A percentile compares a stretch with the other conserved stretches of the same genome.
phyloP scores from a whole-genome alignment of 2,329 filamentous ascomycete genomes.

The Xylaria sp. region DNA sequence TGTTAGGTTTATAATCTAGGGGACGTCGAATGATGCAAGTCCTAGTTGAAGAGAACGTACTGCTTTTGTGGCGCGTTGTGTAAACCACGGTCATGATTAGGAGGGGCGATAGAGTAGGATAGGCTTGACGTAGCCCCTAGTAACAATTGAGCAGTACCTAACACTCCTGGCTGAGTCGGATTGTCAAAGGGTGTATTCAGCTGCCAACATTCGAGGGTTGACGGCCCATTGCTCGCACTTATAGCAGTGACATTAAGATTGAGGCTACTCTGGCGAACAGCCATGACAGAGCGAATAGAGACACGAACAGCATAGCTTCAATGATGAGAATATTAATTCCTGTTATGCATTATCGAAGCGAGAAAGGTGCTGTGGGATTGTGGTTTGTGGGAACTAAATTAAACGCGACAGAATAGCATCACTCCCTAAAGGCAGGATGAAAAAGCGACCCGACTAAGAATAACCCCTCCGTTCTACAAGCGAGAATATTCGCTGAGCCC shows the following conservation, averaged over 20 bases:
- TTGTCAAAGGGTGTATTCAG: slow-evolving; percentile 52
- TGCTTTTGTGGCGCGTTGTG: slow-evolving; percentile 57
- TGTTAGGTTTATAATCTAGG: neutral
- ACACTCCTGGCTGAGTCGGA: slow-evolving; percentile 49
- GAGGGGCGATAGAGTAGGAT: slow-evolving; percentile 52
- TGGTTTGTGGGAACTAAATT: no score
- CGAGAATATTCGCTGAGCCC: no score
- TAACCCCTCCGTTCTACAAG: slow-evolving; percentile 19
- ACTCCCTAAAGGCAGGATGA: slow-evolving; percentile 6
- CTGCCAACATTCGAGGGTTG: slow-evolving; percentile 59
- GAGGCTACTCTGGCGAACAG: slow-evolving; percentile 19
- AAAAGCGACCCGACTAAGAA: slow-evolving; percentile 1
- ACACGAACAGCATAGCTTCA: slow-evolving; percentile 18
- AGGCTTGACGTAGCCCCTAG: slow-evolving; percentile 52
- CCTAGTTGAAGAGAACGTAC: slow-evolving; percentile 41
- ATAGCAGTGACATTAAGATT: slow-evolving; percentile 56
- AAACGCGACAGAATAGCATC: neutral
- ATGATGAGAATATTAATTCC: neutral
- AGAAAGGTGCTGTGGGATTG: no score
- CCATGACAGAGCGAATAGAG: slow-evolving; percentile 13
- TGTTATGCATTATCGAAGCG: neutral
- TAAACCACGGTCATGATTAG: slow-evolving; percentile 53
- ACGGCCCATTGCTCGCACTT: slow-evolving; percentile 50
- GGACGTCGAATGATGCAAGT: neutral
- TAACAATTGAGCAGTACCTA: slow-evolving; percentile 46